phyloP scores from a whole-genome alignment of 306 rosid genomes.

The Malus orientalis region DNA sequence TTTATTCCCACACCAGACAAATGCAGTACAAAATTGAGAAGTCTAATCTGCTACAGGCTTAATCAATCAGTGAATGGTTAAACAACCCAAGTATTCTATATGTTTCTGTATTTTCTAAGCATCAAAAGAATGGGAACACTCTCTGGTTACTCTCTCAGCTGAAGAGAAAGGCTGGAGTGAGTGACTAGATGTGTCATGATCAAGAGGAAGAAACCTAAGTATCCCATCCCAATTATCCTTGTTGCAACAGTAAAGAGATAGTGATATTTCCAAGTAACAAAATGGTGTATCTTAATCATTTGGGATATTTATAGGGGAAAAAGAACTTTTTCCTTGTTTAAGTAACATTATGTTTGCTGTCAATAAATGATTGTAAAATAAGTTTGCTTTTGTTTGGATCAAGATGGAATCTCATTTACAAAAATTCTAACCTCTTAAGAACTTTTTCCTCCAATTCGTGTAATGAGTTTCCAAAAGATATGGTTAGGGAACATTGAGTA shows the following conservation, averaged over 20 bases:
- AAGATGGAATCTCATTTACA: not conserved
- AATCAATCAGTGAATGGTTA: not conserved
- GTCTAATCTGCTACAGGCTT: not conserved
- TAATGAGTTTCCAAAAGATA: not conserved
- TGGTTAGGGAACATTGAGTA: not conserved
- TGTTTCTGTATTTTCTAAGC: not conserved
- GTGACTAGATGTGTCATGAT: no score
- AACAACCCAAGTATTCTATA: not conserved
- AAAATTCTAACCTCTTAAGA: not conserved
- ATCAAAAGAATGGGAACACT: not conserved
- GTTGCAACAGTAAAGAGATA: not conserved
- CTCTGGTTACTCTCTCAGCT: no score
- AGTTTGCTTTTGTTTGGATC: not conserved
- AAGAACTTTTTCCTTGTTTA: not conserved
- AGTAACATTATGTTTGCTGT: not conserved
- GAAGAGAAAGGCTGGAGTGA: no score
- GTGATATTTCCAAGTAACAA: not conserved
- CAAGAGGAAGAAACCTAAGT: no score
- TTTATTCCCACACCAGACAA: not conserved
- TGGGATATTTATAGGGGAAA: not conserved
- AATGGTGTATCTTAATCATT: not conserved
- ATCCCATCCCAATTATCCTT: not conserved
- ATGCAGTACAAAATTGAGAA: not conserved
- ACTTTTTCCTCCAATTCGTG: not conserved
- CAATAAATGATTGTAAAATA: not conserved